Evolutionary conservation across 1,284 basidiomycete species (phyloP), one percentile per base, ranked within the genome.

Genomic region (Gomphus sp.): DNA sequence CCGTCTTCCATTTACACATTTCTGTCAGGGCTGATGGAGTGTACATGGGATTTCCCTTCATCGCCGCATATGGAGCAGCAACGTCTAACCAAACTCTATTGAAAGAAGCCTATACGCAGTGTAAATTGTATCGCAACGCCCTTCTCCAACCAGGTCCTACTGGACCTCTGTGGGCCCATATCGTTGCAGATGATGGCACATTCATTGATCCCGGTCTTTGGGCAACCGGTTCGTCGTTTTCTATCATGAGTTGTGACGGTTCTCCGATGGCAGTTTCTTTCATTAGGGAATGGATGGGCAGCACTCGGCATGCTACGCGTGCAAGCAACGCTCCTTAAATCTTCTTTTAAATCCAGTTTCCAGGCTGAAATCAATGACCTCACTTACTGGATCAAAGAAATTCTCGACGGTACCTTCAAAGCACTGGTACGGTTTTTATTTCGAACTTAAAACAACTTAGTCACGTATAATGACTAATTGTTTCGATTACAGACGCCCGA

Each of bases 31-130:
- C 80, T 25, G 82, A 85, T 66, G 75, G 70, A 62, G 71, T 82
- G 0, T 84, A 78, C 66, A 85, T 85, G 82, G 81, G 77, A 4
- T 80, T 80, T 5, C 82, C 83, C 0, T 83, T 82, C 68, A 68
- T 84, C 3, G 81, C 81, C 0, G 81, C 79, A 62, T 75, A 80
- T 59, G 82, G 77, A 11, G 75, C 74, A 0, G 73, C 76, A 48
- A 74, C 72, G 1, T 58, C 67, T 18, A 74, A 80, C 64, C 61
- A 67, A 36, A 70, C 69, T 0, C 68, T 83, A 2, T 67, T 85
- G 5, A 67, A 69, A 33, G 68, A 74, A 34, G 72, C 74, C 0
- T 75, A 80, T 37, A 67, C 73, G 33, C 80, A 86, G 64, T 79
- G 77, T 64, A 62, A 68, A 2, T 66, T 75, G 0, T 77, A 77